Conservation (phyloP, 331 rosid genomes). For the Malus hybrid region DNA sequence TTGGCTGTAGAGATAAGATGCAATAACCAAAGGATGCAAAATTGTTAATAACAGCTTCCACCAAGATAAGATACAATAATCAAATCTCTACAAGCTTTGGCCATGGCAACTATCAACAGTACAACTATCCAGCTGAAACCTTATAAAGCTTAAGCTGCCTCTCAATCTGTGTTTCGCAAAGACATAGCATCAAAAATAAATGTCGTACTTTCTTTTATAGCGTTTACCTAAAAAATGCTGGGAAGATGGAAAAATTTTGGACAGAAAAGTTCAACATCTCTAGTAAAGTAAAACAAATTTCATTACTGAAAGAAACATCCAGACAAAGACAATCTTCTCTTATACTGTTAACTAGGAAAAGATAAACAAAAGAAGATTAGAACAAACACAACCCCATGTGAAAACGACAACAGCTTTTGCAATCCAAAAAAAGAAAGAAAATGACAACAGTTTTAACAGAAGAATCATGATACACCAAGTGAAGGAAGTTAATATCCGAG, state of each 20-base stretch:
- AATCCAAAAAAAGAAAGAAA: too few relatives aligned
- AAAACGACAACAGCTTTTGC: too few relatives aligned
- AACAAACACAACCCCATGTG: background rate
- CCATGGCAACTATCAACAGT: background rate
- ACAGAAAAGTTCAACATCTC: background rate
- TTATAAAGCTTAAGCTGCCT: background rate
- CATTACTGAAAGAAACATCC: background rate
- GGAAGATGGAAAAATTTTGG: background rate
- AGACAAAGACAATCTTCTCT: background rate
- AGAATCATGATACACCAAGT: background rate
- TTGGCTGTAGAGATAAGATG: conserved; percentile 52
- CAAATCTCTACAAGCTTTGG: background rate
- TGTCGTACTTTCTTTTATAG: background rate
- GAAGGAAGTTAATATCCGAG: background rate
- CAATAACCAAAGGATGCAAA: conserved; percentile 3
- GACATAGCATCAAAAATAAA: background rate
- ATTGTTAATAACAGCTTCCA: background rate
- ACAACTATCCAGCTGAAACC: background rate
- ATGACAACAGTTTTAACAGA: background rate
- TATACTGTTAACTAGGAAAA: background rate
- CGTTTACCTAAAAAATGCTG: background rate
- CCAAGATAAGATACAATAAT: background rate
- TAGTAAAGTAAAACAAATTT: background rate
- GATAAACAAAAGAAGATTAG: background rate
- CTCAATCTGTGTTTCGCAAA: background rate